Percentiles rank a stretch among this genome's conserved stretches.
Evolutionary conservation across 257 asterid genomes (phyloP).

Genomic region (Plantago elongata): DNA sequence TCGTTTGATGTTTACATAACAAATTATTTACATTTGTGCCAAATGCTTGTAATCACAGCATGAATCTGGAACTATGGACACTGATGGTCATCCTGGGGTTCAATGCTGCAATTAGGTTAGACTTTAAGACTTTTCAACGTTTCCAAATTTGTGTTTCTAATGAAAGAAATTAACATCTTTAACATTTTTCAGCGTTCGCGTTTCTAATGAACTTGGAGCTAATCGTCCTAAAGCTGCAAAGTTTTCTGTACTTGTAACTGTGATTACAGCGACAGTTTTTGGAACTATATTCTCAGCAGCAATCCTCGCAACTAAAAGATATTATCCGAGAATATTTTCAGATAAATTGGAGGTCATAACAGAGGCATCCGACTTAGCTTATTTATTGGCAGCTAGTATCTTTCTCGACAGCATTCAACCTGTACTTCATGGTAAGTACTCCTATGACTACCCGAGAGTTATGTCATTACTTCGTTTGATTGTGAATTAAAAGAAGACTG

Average conservation of each 20-base stretch:
- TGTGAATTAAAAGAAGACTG: no score
- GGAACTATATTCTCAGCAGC: constrained; percentile 48
- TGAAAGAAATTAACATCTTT: no score
- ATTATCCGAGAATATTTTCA: constrained; percentile 55
- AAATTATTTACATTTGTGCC: neutral
- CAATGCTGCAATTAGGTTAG: constrained; percentile 84
- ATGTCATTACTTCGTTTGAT: no score
- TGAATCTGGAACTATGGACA: constrained; percentile 70
- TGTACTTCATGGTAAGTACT: constrained; percentile 66
- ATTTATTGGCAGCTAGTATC: constrained; percentile 64
- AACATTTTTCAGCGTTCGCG: constrained; percentile 57
- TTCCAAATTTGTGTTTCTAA: no score
- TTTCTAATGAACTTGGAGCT: constrained; percentile 80
- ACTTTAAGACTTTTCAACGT: neutral
- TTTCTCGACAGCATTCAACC: constrained; percentile 81
- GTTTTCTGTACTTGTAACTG: constrained; percentile 48
- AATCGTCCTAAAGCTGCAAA: constrained; percentile 67
- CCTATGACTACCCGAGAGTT: neutral
- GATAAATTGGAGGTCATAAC: constrained; percentile 40
- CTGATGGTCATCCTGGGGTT: constrained; percentile 73
- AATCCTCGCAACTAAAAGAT: constrained; percentile 36
- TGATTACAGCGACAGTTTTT: constrained; percentile 46
- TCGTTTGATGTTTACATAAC: neutral
- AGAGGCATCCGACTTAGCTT: constrained; percentile 56
- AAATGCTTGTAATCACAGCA: constrained; percentile 32